These are phyloP conservation scores for Penicillium cosmopolitanum DNA, from an alignment of 495 filamentous ascomycete genomes.

Conservation along the genomic window DNA sequence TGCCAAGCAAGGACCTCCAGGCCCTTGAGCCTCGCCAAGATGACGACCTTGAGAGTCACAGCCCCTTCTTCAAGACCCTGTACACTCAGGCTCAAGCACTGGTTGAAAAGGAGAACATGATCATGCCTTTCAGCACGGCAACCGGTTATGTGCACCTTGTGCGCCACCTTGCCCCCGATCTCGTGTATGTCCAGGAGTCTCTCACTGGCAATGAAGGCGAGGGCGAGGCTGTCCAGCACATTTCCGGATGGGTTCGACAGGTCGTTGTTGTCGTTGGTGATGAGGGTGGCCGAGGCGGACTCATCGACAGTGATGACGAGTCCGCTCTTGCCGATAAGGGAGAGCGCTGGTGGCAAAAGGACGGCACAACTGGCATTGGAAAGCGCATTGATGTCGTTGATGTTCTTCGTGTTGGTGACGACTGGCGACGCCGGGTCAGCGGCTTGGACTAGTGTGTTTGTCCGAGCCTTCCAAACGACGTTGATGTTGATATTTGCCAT, in stretches of 20 bases:
- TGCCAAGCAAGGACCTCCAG: constrained; percentile 57
- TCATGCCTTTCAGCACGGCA: constrained; percentile 82
- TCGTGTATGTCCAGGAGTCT: constrained; percentile 84
- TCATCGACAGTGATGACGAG: constrained; percentile 91
- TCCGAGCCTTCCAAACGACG: constrained; percentile 16
- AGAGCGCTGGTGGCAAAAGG: constrained; percentile 81
- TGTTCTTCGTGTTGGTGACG: constrained; percentile 72
- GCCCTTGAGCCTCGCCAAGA: constrained; percentile 48
- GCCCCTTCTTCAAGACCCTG: constrained; percentile 70
- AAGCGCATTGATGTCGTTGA: constrained; percentile 88
- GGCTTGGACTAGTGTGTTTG: constrained; percentile 61
- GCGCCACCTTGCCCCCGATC: constrained; percentile 77
- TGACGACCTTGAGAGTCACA: constrained; percentile 39
- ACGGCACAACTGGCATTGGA: constrained; percentile 79
- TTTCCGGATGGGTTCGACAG: constrained; percentile 84
- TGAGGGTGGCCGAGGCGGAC: constrained; percentile 78
- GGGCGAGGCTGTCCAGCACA: constrained; percentile 67
- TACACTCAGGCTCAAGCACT: constrained; percentile 75
- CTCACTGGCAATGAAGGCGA: constrained; percentile 73
- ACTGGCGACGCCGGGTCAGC: constrained; percentile 77
- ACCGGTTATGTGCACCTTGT: constrained; percentile 81
- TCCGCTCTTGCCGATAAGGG: constrained; percentile 56
- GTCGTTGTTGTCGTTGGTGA: constrained; percentile 84
- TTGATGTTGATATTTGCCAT: constrained; percentile 34
- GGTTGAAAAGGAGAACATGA: constrained; percentile 80